Percentiles rank a stretch among this genome's conserved stretches.
Conservation (phyloP, 2,329 filamentous ascomycete genomes). For the Diaporthe destruens region DNA sequence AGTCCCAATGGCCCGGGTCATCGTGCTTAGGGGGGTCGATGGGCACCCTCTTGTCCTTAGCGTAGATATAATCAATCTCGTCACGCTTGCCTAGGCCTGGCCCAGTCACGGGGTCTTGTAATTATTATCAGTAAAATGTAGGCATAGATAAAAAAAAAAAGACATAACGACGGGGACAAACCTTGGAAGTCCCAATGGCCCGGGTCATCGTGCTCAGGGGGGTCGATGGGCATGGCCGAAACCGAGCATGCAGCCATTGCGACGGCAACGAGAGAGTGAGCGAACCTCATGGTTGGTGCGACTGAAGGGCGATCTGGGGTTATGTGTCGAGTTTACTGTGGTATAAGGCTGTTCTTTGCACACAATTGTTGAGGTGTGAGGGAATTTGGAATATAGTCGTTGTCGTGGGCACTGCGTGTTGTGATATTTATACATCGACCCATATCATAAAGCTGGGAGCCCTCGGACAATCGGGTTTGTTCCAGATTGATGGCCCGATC, state of each 20-base stretch:
- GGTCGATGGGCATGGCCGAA: too few species aligned
- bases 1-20: too few species aligned
- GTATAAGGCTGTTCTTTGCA: too few species aligned
- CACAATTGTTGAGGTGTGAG: too few species aligned
- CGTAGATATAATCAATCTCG: not conserved
- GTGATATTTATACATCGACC: not conserved
- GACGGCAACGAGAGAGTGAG: not conserved
- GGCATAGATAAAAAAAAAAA: accelerated
- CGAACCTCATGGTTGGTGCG: not conserved
- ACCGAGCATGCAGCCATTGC: not conserved
- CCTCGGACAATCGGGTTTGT: not conserved
- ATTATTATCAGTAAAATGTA: not conserved
- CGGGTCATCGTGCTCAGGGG: too few species aligned
- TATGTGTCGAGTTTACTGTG: too few species aligned
- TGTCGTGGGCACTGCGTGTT: not conserved
- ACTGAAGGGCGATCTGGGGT: not conserved
- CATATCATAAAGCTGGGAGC: not conserved
- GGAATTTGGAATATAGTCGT: too few species aligned
- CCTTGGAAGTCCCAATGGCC: too few species aligned
- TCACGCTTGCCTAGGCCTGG: not conserved
- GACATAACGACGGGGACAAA: not conserved
- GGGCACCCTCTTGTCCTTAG: not conserved
- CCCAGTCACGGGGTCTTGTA: not conserved
- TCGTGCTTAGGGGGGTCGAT: too few species aligned
- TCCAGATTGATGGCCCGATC: not conserved